These are phyloP conservation scores for Rhizopus sp. DNA, from an alignment of 371 early-diverging fungal species.

Conservation along the genomic window DNA sequence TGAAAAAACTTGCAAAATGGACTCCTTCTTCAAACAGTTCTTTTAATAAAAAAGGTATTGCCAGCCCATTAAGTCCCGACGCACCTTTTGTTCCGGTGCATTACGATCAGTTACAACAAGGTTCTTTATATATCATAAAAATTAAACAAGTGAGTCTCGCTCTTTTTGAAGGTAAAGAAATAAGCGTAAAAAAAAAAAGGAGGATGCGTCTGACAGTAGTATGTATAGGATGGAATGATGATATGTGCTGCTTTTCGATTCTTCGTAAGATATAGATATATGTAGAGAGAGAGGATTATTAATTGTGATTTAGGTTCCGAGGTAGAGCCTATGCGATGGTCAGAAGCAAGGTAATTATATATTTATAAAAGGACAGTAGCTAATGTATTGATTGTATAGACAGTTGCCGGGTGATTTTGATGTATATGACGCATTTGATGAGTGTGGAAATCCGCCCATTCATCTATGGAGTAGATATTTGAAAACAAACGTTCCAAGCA, in stretches of 20 bases:
- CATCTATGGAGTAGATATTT: conserved; percentile 42
- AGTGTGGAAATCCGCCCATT: conserved; percentile 49
- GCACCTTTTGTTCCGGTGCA: conserved; percentile 29
- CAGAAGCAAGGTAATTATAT: conserved; percentile 38
- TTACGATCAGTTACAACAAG: conserved; percentile 43
- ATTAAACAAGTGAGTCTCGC: conserved; percentile 42
- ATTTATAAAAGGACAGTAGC: neutral
- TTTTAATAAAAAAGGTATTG: neutral
- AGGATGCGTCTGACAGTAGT: conserved; percentile 1
- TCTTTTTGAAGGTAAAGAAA: conserved; percentile 44
- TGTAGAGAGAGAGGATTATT: neutral
- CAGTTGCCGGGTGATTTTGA: conserved; percentile 50
- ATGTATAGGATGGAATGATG: conserved; percentile 46
- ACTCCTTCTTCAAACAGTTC: conserved; percentile 12
- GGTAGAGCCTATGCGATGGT: conserved; percentile 46
- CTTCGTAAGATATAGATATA: conserved; percentile 30
- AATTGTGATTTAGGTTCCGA: conserved; percentile 29
- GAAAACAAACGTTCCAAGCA: conserved; percentile 31
- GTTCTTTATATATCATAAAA: conserved; percentile 43
- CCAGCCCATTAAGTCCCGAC: conserved; percentile 16
- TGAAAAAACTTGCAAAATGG: conserved; percentile 32
- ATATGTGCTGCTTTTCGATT: conserved; percentile 52
- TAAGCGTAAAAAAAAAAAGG: neutral
- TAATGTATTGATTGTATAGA: conserved; percentile 11
- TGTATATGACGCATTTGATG: conserved; percentile 47